Base-by-base conservation (phyloP, 2,329 filamentous ascomycete species). In the Colletotrichum truncatum region DNA sequence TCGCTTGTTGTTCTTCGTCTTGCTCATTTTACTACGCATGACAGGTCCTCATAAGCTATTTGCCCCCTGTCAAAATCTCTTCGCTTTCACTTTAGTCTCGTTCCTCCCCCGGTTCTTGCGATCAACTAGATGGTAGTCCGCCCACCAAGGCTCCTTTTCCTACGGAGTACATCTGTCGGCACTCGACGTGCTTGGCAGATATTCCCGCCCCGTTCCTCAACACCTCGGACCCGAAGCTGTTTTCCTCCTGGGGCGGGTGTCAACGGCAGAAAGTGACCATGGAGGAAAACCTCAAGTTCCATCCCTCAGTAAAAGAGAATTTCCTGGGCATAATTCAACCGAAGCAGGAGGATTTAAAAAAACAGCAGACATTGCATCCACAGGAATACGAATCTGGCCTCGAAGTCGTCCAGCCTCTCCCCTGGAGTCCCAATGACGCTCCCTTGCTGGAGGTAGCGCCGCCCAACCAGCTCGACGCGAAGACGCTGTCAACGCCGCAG, bases 331-430 rank as follows among this genome's bases (percentile, higher is more conserved):
- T 52, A 7, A 30, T 26, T 9, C 34, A 10, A 8, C 12, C 23
- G 39, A 62, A 36, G 14, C n/a, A 54, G 12, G 23, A 45, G n/a
- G 36, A 60, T 4, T 34, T 46, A 21, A 21, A 53, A 8, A 30
- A 58, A n/a, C 49, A 36, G 8, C 58, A 25, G 6, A n/a, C n/a
- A n/a, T 32, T 21, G 12, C 28, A 51, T 11, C 43, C 61, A 4
- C 51, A 46, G 14, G 21, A 57, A 14, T 64, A 64, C 30, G 64
- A 51, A 9, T 46, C 64, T 6, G 64, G 64, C 41, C 59, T 66
- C 10, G 64, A 66, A 23, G 58, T 66, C 34, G 39, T 32, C 36
- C 55, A 54, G 8, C 52, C 49, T 14, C 28, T 45, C 18, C 39
- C 62, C 14, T 65, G 62, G 62, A 34, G n/a, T 41, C 62, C 32